phyloP scores from a whole-genome alignment of 345 rosid species.

The Lumnitzera racemosa region DNA sequence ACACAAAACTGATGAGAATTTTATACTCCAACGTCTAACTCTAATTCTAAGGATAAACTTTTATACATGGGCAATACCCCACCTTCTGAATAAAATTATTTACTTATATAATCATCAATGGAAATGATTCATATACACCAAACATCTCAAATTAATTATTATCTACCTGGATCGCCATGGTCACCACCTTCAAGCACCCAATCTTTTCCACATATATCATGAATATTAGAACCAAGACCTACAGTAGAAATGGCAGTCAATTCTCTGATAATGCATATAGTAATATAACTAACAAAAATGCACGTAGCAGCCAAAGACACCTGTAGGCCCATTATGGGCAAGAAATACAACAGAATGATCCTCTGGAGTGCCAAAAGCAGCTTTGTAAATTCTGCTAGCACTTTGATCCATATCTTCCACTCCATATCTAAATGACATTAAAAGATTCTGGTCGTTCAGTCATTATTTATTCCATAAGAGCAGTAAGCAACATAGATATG shows the following conservation, averaged over 20 bases:
- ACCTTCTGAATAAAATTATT: too few relatives aligned
- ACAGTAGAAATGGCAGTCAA: constrained; percentile 12
- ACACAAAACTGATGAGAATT: too few relatives aligned
- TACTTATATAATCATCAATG: not conserved
- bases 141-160: too few relatives aligned
- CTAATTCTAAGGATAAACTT: too few relatives aligned
- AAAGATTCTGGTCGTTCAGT: not conserved
- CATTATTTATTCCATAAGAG: too few relatives aligned
- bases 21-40: too few relatives aligned
- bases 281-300: not conserved
- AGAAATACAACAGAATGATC: constrained; percentile 71
- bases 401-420: constrained; percentile 65
- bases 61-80: too few relatives aligned
- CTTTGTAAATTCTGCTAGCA: constrained; percentile 43
- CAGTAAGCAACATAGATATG: too few relatives aligned
- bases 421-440: constrained; percentile 50
- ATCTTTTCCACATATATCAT: constrained; percentile 82
- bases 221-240: constrained; percentile 75
- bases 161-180: constrained; percentile 86
- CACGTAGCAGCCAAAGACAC: constrained; percentile 24
- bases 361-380: constrained; percentile 55
- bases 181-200: constrained; percentile 70
- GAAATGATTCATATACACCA: not conserved
- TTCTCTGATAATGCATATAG: not conserved
- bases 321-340: constrained; percentile 87